Evolutionary conservation across 2,329 filamentous ascomycete species (phyloP).

Genomic region (Coleophoma eucalyptorum): DNA sequence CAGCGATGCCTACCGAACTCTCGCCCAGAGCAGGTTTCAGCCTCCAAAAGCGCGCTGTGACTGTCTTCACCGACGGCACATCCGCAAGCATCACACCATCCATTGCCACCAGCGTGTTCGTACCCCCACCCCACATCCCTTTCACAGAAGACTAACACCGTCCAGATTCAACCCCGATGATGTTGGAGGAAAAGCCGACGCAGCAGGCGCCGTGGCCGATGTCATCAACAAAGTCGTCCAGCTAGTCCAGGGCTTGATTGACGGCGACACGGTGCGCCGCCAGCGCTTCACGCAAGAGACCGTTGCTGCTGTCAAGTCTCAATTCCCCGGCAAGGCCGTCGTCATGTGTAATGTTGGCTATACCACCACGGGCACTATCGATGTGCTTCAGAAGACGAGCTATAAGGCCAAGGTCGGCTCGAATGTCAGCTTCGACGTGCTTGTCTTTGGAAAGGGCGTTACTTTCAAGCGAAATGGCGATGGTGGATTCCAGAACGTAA

Average conservation of each 20-base stretch:
- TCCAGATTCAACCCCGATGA: background rate
- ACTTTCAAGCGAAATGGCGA: slow-evolving; percentile 9
- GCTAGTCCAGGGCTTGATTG: slow-evolving; percentile 10
- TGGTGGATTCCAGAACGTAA: slow-evolving; percentile 9
- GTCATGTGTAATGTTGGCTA: slow-evolving; percentile 14
- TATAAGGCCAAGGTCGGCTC: slow-evolving; percentile 13
- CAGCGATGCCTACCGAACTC: background rate
- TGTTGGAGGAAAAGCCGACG: slow-evolving; percentile 7
- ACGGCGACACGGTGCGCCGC: slow-evolving; percentile 9
- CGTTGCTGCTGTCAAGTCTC: slow-evolving; percentile 2
- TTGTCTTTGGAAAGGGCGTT: slow-evolving; percentile 8
- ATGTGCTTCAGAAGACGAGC: slow-evolving; percentile 5
- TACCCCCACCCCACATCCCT: background rate
- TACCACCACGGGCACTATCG: slow-evolving; percentile 3
- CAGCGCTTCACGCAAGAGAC: slow-evolving; percentile 14
- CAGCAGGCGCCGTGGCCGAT: slow-evolving; percentile 3
- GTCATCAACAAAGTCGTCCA: slow-evolving; percentile 10
- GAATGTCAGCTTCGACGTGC: slow-evolving; percentile 11
- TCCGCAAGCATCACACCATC: slow-evolving; percentile 4
- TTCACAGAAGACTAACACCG: background rate
- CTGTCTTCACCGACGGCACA: slow-evolving; percentile 7
- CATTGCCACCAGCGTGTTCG: background rate
- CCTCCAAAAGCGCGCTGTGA: slow-evolving; percentile 3
- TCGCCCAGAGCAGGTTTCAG: background rate
- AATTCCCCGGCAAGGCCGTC: slow-evolving; percentile 9